Percentiles rank a stretch among this genome's conserved stretches.
Conservation (phyloP, 202 grass and related monocot species). For the Schoenoplectus triqueter region DNA sequence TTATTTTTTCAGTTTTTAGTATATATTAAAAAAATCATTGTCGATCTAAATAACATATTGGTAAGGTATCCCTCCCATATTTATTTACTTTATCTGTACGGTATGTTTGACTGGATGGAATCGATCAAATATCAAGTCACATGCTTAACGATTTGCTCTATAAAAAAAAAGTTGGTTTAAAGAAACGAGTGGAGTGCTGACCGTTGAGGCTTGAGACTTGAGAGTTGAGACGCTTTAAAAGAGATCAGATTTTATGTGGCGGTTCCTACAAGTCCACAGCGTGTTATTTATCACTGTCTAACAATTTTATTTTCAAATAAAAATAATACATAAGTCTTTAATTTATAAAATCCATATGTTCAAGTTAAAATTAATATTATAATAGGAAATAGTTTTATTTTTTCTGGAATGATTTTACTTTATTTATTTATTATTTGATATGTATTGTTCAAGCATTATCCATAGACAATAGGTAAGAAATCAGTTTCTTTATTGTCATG, state of each 20-base stretch:
- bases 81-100: constrained; percentile 19
- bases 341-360: background rate
- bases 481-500: too few species aligned
- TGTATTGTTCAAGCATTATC: background rate
- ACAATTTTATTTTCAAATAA: background rate
- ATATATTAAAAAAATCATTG: too few species aligned
- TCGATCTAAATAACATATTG: too few species aligned
- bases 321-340: background rate
- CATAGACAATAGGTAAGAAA: background rate
- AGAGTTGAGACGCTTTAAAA: background rate
- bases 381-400: background rate
- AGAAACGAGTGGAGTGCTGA: background rate
- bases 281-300: background rate
- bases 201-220: too few species aligned
- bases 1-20: too few species aligned
- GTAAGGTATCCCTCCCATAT: background rate
- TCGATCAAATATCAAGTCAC: background rate
- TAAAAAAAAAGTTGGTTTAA: background rate
- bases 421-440: background rate
- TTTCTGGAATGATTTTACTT: background rate
- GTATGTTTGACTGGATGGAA: background rate
- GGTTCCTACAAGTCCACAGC: background rate
- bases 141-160: constrained; percentile 18
- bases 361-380: background rate
- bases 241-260: background rate